Evolutionary conservation across 495 filamentous ascomycete genomes (phyloP), one percentile per base, ranked within the genome.

Genomic region (Penicillium bialowiezense): DNA sequence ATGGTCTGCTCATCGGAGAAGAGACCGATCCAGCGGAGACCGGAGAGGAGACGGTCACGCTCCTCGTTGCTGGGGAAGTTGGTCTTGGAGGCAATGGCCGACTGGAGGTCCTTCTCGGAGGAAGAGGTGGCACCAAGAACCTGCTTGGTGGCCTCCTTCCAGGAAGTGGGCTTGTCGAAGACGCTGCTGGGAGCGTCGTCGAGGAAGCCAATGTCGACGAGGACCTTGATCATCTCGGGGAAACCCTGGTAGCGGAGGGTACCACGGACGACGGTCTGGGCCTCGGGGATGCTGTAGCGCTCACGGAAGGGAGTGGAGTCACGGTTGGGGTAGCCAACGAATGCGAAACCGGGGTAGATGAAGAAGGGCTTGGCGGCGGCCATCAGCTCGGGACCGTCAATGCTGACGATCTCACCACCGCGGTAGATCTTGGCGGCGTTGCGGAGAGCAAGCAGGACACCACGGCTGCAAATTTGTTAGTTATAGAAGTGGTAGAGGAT

Each of bases 321-420:
- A 45, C 92, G 78, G 80, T 97, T 97, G 9, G 90, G 89, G 68
- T 97, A 98, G 7, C 87, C 91, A 44, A 96, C 90, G 59, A 96
- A 93, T 19, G 88, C 84, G 61, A 84, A 97, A 26, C 91, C 83
- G 33, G 87, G 87, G 70, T 91, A 93, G 74, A 95, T 92, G 60
- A 78, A 81, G 79, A 96, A 97, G 8, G 92, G 90, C 76, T 92
- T 90, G 14, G 92, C 89, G 38, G 78, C 79, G 40, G 72, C 85
- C 93, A 97, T 96, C 37, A 97, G 79, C 17, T 91, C 85, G 42
- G 77, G 70, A 9, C 80, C 82, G 31, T 62, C 55, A 24, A 85
- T 68, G 49, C 73, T 79, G 57, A 84, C 78, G 31, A 85, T 66
- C 70, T 91, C 78, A 52, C 91, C 91, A 26, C 29, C 40, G 65